These are phyloP conservation scores for Eremochloa ophiuroides DNA, from an alignment of 176 grass and related monocot species.

Conservation along the genomic window DNA sequence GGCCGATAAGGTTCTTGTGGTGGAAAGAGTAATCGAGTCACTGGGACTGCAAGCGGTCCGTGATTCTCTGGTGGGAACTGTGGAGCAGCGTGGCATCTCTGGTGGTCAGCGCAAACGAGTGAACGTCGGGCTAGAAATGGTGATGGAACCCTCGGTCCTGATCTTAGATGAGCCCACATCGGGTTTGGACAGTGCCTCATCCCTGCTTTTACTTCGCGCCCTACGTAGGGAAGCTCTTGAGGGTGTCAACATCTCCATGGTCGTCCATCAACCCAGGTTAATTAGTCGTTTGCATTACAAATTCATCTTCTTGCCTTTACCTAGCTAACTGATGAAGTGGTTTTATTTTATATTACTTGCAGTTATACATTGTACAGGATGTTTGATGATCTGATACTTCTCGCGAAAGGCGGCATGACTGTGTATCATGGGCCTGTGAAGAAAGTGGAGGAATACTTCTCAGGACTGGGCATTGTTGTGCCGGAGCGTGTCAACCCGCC, in stretches of 20 bases:
- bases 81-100: conserved; percentile 87
- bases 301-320: not conserved
- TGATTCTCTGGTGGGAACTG: conserved; percentile 85
- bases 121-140: conserved; percentile 94
- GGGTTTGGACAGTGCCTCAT: conserved; percentile 88
- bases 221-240: conserved; percentile 80
- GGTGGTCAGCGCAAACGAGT: conserved; percentile 91
- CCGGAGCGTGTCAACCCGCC: conserved; percentile 85
- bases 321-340: not conserved
- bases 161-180: conserved; percentile 92
- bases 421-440: conserved; percentile 79
- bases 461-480: conserved; percentile 59
- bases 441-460: conserved; percentile 85
- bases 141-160: conserved; percentile 85
- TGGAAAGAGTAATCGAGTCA: conserved; percentile 88
- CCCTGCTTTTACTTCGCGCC: conserved; percentile 68
- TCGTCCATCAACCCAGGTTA: conserved; percentile 96
- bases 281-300: not conserved
- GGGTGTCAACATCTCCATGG: conserved; percentile 88
- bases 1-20: conserved; percentile 87
- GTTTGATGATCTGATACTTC: conserved; percentile 91
- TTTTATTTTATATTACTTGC: conserved; percentile 22
- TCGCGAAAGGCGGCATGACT: conserved; percentile 73
- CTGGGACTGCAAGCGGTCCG: conserved; percentile 74
- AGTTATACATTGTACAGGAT: conserved; percentile 79